These are phyloP conservation scores for Suillus tomentosus DNA, from an alignment of 768 basidiomycete genomes.

Conservation along the genomic window DNA sequence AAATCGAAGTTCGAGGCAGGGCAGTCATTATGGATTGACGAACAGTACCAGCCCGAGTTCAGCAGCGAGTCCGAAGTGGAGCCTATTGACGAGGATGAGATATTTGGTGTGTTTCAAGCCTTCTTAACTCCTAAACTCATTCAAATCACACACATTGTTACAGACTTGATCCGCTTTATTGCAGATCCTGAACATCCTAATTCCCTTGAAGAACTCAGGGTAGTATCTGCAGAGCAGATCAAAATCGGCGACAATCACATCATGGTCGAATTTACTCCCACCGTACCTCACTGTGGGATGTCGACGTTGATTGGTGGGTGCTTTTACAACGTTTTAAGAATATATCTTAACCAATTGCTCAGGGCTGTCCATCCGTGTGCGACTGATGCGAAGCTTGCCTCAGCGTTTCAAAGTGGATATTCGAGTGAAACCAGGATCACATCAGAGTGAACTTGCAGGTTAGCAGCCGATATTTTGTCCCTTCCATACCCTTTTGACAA, in stretches of 20 bases:
- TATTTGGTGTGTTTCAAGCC: conserved; percentile 66
- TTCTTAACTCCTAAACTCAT: conserved; percentile 5
- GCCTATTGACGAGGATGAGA: conserved; percentile 87
- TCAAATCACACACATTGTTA: conserved; percentile 7
- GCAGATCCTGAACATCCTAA: conserved; percentile 96
- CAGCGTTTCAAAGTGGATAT: conserved; percentile 95
- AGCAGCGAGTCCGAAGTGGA: conserved; percentile 47
- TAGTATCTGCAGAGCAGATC: conserved; percentile 91
- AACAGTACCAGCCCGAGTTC: conserved; percentile 40
- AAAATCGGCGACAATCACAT: conserved; percentile 63
- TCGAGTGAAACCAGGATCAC: conserved; percentile 88
- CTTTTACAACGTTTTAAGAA: background rate
- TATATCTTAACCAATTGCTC: conserved; percentile 2
- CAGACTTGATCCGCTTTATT: conserved; percentile 90
- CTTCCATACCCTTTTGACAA: background rate
- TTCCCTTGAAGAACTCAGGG: conserved; percentile 91
- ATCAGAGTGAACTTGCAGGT: conserved; percentile 93
- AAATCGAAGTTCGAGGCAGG: conserved; percentile 40
- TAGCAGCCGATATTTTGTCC: conserved; percentile 24
- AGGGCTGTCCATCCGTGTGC: conserved; percentile 96
- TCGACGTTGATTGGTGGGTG: conserved; percentile 89
- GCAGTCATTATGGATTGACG: conserved; percentile 66
- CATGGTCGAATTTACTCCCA: conserved; percentile 92
- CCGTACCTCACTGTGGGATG: conserved; percentile 97
- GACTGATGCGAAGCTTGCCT: conserved; percentile 86